A percentile compares a stretch with the other conserved stretches of the same genome.
phyloP scores from a whole-genome alignment of 2,329 filamentous ascomycete genomes.

The Ophiocordyceps unilateralis region DNA sequence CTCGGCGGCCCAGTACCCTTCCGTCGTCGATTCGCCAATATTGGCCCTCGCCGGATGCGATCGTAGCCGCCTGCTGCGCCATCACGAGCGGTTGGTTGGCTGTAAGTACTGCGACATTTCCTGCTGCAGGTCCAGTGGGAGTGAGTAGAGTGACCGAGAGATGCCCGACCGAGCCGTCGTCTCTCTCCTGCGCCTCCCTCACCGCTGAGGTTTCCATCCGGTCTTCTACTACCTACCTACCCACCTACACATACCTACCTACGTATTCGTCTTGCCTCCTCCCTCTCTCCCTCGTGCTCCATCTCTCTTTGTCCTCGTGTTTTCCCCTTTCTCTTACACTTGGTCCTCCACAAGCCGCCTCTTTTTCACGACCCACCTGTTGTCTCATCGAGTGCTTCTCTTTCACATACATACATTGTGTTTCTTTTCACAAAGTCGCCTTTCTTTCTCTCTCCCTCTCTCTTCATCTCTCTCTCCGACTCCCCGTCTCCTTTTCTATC shows the following conservation, averaged over 20 bases:
- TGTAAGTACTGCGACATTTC: neutral
- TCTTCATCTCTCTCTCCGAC: neutral
- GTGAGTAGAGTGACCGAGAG: neutral
- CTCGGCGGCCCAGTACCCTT: neutral
- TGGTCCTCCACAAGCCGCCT: neutral
- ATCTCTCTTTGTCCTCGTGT: neutral
- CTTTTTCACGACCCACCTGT: neutral
- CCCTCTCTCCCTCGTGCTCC: neutral
- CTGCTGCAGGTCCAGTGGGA: neutral
- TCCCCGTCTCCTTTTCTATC: no score
- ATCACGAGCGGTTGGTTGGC: no score
- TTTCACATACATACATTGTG: no score
- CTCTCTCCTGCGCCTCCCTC: neutral
- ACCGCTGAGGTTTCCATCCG: neutral
- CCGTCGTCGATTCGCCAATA: neutral
- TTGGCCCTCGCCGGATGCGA: neutral
- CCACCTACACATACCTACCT: neutral
- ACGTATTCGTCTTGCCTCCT: neutral
- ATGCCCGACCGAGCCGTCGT: neutral
- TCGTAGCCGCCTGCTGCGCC: neutral
- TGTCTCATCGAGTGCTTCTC: neutral
- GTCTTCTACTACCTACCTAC: neutral
- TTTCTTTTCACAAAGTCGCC: no score
- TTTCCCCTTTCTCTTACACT: neutral
- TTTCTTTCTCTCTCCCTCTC: neutral